Base-by-base conservation (phyloP, 495 filamentous ascomycete species). In the Bryoglossum gracile region DNA sequence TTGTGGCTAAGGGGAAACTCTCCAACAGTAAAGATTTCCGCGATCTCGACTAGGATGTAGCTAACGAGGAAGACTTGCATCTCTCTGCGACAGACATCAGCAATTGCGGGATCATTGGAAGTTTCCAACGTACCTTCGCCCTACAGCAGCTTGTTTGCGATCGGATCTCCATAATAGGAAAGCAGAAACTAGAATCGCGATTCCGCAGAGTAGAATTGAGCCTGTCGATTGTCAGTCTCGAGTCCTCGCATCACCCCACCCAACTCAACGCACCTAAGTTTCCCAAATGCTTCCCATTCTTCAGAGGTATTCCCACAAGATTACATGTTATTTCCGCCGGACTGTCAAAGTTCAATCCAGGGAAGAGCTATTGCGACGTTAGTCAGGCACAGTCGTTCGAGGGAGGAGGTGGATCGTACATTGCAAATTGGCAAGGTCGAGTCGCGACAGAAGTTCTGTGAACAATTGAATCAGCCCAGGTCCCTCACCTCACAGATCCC, bases 371-470 rank as follows among this genome's bases (percentile, higher is more conserved):
- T 42, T 6, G 5, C 30, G n/a, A 33, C 4, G 41, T 42, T 18
- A 38, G 30, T 40, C 18, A 39, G n/a, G 13, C 47, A 47, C 23
- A 23, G 55, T 43, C 50, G 37, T 10, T 45, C 36, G 51, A 8
- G 39, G 57, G 50, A 48, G 34, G 26, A 47, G 45, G 50, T 55
- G 60, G 33, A 47, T 82, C 91, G 53, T 78, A 97, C 91, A 77
- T 95, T 95, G 79, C 90, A 96, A 55, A 95, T 80, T 54, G 92
- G 92, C 61, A 99, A 74, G 53, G 91, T 96, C 54, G 89, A 89
- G 71, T 95, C 88, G 59, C 86, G 84, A 81, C 92, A 99, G 65
- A 99, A 95, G 69, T 92, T 72, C 86, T 94, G 23, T 2, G 23
- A n/a, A 18, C 41, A 52, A 46, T 46, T 40, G 11, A 23, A 26